Percentiles rank a stretch among this genome's conserved stretches.
Conservation (phyloP, 345 rosid genomes). For the Pugionium cornutum region DNA sequence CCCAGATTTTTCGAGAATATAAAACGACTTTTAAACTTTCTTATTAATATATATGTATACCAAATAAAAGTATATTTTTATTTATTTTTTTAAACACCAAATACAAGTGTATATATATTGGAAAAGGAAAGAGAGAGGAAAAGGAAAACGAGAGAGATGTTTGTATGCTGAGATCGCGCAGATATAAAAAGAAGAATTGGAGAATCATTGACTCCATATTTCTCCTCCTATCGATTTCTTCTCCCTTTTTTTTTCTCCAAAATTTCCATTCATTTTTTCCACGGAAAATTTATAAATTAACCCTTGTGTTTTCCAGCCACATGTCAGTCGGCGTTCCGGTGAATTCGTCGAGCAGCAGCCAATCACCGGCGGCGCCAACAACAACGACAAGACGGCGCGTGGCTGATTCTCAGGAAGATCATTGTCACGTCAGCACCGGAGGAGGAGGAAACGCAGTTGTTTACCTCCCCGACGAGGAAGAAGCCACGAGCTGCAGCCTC, state of each 20-base stretch:
- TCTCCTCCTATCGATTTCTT: not conserved
- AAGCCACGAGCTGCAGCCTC: constrained; percentile 36
- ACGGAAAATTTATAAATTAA: not conserved
- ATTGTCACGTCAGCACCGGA: constrained; percentile 27
- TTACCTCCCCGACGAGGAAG: constrained; percentile 42
- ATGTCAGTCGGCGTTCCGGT: constrained; percentile 60
- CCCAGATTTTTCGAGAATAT: constrained; percentile 1
- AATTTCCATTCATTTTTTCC: not conserved
- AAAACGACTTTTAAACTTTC: constrained; percentile 13
- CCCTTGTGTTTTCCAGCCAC: constrained; percentile 31
- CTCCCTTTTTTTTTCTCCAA: not conserved
- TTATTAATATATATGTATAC: constrained; percentile 1
- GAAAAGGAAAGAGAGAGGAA: constrained; percentile 20
- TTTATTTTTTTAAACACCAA: no score
- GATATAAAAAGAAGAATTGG: not conserved
- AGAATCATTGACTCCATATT: constrained; percentile 11
- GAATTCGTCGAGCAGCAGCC: constrained; percentile 52
- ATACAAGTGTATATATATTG: not conserved
- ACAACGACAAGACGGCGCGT: constrained; percentile 79
- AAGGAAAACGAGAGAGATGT: constrained; percentile 24
- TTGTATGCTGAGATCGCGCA: constrained; percentile 36
- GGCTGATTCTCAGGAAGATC: constrained; percentile 45
- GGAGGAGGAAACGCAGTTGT: constrained; percentile 36
- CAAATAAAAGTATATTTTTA: not conserved
- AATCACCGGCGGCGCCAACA: constrained; percentile 49